phyloP scores from a whole-genome alignment of 257 asterid genomes.

The Gentiana dahurica region DNA sequence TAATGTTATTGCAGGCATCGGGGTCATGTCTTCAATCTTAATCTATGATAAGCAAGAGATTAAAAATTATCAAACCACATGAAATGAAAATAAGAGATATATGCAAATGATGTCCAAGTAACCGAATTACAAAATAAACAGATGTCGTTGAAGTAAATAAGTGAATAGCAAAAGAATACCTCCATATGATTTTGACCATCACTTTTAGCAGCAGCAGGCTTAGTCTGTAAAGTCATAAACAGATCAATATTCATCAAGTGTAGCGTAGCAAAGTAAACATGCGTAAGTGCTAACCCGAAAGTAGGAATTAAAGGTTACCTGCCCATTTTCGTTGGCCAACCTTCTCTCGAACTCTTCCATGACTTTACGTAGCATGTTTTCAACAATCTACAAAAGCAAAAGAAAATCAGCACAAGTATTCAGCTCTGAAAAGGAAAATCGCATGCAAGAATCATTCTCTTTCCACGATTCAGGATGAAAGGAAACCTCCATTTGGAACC shows the following conservation, averaged over 20 bases:
- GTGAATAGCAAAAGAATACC: conserved; percentile 8
- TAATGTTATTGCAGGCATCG: conserved; percentile 4
- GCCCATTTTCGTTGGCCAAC: conserved; percentile 34
- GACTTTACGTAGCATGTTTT: conserved; percentile 53
- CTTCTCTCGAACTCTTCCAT: conserved; percentile 67
- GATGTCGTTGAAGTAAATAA: background rate
- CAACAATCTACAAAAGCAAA: conserved; percentile 55
- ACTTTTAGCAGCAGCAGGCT: conserved; percentile 15
- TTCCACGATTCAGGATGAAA: too few relatives aligned
- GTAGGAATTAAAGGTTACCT: conserved; percentile 24
- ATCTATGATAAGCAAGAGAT: conserved; percentile 8
- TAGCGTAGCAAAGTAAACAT: background rate
- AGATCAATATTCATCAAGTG: background rate
- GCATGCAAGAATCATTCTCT: background rate
- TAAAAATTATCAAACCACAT: conserved; percentile 7
- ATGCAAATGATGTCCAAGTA: background rate
- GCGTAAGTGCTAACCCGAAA: conserved; percentile 1
- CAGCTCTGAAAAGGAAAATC: too few relatives aligned
- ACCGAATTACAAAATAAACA: background rate
- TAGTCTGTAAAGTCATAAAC: conserved; percentile 18
- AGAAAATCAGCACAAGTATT: background rate
- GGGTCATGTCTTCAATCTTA: conserved; percentile 20
- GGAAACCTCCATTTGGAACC: too few relatives aligned
- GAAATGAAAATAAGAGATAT: background rate
- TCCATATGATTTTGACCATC: conserved; percentile 8